Evolutionary conservation across 148 eudicot species (phyloP).

Genomic region (Mesembryanthemum crystallinum): DNA sequence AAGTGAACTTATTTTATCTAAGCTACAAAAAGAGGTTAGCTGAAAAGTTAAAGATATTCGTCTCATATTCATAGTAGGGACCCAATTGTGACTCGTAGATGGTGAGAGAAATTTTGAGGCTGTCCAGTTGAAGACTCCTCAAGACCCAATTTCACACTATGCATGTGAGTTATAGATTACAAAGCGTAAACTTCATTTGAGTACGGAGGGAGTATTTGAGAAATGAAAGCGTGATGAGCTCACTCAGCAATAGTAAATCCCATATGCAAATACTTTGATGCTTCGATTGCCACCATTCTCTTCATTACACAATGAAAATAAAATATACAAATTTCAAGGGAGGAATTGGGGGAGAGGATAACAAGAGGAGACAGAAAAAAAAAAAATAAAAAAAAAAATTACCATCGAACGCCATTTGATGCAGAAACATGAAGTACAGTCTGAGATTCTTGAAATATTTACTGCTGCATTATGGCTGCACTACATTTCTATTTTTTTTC

Average conservation of each 20-base stretch:
- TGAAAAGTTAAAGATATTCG: no score
- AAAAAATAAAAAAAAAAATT: background rate
- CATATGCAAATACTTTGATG: background rate
- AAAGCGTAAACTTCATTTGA: no score
- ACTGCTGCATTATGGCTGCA: slow-evolving; percentile 1
- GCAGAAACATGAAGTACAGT: background rate
- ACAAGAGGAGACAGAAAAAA: background rate
- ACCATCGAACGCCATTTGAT: background rate
- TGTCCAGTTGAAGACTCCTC: no score
- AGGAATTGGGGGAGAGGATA: background rate
- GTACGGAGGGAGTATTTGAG: no score
- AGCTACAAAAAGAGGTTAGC: no score
- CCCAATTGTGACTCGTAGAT: no score
- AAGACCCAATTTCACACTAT: no score
- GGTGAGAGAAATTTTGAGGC: no score
- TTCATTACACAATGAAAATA: background rate
- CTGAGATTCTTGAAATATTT: background rate
- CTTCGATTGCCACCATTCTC: background rate
- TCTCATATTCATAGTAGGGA: no score
- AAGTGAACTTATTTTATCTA: no score
- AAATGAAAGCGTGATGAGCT: no score
- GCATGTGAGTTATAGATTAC: no score
- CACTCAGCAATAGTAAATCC: background rate
- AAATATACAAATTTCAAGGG: slow-evolving; percentile 6
- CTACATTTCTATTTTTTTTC: slow-evolving; percentile 11